phyloP scores from a whole-genome alignment of 345 rosid species.

The Arabidopsis suecica region DNA sequence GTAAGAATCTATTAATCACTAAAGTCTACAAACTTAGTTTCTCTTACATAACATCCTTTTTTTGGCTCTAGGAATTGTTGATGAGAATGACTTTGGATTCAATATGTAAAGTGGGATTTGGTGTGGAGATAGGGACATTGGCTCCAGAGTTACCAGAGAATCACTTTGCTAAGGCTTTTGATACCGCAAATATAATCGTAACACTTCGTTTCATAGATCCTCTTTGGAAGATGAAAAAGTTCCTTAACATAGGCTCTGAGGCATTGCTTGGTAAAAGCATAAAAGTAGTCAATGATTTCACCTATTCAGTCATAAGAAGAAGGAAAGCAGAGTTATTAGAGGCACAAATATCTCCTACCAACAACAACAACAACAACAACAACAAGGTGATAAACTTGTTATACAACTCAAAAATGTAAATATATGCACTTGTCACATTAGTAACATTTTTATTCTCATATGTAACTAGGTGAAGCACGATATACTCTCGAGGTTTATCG shows the following conservation, averaged over 20 bases:
- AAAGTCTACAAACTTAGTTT: background rate
- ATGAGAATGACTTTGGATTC: conserved; percentile 97
- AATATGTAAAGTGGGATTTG: conserved; percentile 95
- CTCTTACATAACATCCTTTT: background rate
- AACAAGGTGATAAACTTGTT: conserved; percentile 48
- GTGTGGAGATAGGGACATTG: conserved; percentile 88
- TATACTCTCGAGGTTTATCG: conserved; percentile 78
- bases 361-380: conserved; percentile 34
- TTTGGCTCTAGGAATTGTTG: conserved; percentile 60
- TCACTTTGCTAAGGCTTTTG: conserved; percentile 82
- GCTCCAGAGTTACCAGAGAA: conserved; percentile 74
- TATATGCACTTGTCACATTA: conserved; percentile 5
- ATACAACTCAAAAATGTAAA: conserved; percentile 10
- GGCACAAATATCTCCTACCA: conserved; percentile 37
- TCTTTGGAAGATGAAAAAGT: conserved; percentile 77
- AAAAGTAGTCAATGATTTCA: conserved; percentile 73
- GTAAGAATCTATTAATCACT: conserved; percentile 27
- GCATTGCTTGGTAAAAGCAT: conserved; percentile 86
- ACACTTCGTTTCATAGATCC: conserved; percentile 93
- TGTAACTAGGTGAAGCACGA: conserved; percentile 73
- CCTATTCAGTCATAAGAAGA: conserved; percentile 73
- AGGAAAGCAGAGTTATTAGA: conserved; percentile 74
- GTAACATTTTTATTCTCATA: background rate
- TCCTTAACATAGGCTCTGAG: conserved; percentile 79
- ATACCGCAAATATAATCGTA: conserved; percentile 77